Conservation (phyloP, 148 eudicot genomes). For the Persicaria maculosa region DNA sequence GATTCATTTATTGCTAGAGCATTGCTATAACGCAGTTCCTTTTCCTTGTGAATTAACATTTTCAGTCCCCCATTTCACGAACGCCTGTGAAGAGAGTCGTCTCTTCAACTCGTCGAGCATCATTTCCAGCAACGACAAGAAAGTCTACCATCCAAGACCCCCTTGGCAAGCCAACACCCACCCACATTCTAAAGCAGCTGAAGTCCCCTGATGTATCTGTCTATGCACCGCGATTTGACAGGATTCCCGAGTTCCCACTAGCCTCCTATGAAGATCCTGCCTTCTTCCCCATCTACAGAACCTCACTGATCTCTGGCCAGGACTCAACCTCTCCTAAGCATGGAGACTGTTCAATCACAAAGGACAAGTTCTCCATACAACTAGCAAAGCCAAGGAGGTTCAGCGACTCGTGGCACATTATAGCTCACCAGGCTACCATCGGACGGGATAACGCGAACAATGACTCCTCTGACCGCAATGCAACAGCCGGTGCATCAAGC, state of each 20-base stretch:
- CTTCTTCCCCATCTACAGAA: slow-evolving; percentile 36
- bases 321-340: slow-evolving; percentile 50
- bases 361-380: slow-evolving; percentile 75
- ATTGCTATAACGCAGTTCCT: not conserved
- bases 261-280: slow-evolving; percentile 52
- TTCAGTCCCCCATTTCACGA: slow-evolving; percentile 49
- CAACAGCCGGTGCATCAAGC: slow-evolving; percentile 86
- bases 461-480: slow-evolving; percentile 64
- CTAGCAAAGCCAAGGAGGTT: slow-evolving; percentile 24
- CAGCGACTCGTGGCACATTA: not conserved
- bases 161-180: slow-evolving; percentile 25
- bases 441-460: slow-evolving; percentile 23
- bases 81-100: slow-evolving; percentile 44
- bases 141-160: slow-evolving; percentile 24
- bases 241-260: slow-evolving; percentile 68
- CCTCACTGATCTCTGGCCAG: slow-evolving; percentile 49
- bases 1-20: not conserved
- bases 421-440: not conserved
- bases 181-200: slow-evolving; percentile 30
- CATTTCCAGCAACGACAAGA: slow-evolving; percentile 47
- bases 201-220: slow-evolving; percentile 84
- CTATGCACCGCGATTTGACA: slow-evolving; percentile 77
- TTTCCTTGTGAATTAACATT: not conserved
- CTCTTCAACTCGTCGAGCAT: slow-evolving; percentile 63
- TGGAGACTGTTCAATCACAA: slow-evolving; percentile 53